Evolutionary conservation across 768 basidiomycete genomes (phyloP).

Genomic region (Phanerodontia chrysosporium): DNA sequence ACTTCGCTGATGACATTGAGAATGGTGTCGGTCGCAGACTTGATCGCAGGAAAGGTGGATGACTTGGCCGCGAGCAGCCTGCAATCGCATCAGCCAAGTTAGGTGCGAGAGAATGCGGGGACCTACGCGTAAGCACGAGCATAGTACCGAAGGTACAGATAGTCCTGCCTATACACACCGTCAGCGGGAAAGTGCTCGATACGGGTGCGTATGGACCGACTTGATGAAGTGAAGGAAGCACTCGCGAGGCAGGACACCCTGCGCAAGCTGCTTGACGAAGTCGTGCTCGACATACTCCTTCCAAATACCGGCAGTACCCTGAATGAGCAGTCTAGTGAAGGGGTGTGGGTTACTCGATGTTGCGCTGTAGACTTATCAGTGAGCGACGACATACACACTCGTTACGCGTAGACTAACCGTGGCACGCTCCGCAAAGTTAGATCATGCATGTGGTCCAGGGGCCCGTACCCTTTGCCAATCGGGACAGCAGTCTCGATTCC

Average conservation of each 20-base stretch:
- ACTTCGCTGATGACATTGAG: conserved; percentile 65
- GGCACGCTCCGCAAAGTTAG: conserved; percentile 46
- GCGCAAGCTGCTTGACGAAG: conserved; percentile 74
- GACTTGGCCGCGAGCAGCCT: conserved; percentile 82
- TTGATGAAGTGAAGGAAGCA: conserved; percentile 83
- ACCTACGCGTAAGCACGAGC: conserved; percentile 72
- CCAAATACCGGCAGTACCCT: conserved; percentile 54
- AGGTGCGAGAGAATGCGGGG: not conserved
- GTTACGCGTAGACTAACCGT: conserved; percentile 38
- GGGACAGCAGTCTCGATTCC: conserved; percentile 67
- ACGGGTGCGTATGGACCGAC: conserved; percentile 33
- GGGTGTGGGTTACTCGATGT: conserved; percentile 62
- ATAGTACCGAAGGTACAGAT: conserved; percentile 79
- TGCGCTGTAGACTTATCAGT: conserved; percentile 36
- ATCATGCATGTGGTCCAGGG: conserved; percentile 81
- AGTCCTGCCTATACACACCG: conserved; percentile 61
- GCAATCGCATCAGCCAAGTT: not conserved
- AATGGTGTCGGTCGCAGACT: conserved; percentile 59
- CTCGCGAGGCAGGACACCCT: conserved; percentile 61
- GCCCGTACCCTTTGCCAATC: conserved; percentile 76
- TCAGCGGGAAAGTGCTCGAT: not conserved
- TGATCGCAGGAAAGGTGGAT: conserved; percentile 55
- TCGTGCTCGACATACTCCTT: conserved; percentile 76
- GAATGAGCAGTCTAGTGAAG: conserved; percentile 61
- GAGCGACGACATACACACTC: not conserved